These are phyloP conservation scores for Penicillium lagena DNA, from an alignment of 495 filamentous ascomycete genomes.

Conservation along the genomic window DNA sequence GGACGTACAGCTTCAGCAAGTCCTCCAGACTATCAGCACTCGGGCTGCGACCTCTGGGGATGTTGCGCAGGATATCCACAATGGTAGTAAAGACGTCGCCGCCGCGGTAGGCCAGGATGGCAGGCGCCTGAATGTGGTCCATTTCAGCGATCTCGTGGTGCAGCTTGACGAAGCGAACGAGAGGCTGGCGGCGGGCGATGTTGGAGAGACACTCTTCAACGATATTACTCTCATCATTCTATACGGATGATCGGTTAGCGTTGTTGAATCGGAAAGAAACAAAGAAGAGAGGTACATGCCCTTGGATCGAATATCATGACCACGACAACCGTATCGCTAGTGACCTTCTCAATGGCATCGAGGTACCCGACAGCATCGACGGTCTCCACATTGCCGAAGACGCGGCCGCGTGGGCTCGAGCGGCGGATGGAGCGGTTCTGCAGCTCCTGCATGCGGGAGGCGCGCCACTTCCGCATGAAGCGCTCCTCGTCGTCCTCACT, in stretches of 20 bases:
- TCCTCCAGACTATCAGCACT: slow-evolving; percentile 54
- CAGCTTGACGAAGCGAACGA: slow-evolving; percentile 82
- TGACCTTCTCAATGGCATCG: slow-evolving; percentile 88
- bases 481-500: slow-evolving; percentile 67
- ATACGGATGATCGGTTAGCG: slow-evolving; percentile 12
- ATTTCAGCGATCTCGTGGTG: slow-evolving; percentile 93
- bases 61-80: slow-evolving; percentile 78
- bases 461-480: slow-evolving; percentile 79
- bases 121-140: slow-evolving; percentile 81
- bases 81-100: slow-evolving; percentile 89
- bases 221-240: slow-evolving; percentile 69
- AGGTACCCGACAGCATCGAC: slow-evolving; percentile 91
- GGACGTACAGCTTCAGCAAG: slow-evolving; percentile 51
- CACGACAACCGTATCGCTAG: slow-evolving; percentile 77
- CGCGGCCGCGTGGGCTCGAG: slow-evolving; percentile 61
- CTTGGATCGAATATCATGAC: slow-evolving; percentile 89
- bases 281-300: slow-evolving; percentile 48
- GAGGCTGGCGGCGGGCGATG: slow-evolving; percentile 61
- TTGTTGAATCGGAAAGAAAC: background rate
- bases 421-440: slow-evolving; percentile 49
- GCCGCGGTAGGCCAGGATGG: slow-evolving; percentile 79
- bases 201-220: slow-evolving; percentile 71
- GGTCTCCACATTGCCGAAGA: slow-evolving; percentile 69
- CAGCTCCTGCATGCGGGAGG: slow-evolving; percentile 70
- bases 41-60: slow-evolving; percentile 60